Evolutionary conservation across 2,329 filamentous ascomycete species (phyloP).

Genomic region (Cordyceps militaris): DNA sequence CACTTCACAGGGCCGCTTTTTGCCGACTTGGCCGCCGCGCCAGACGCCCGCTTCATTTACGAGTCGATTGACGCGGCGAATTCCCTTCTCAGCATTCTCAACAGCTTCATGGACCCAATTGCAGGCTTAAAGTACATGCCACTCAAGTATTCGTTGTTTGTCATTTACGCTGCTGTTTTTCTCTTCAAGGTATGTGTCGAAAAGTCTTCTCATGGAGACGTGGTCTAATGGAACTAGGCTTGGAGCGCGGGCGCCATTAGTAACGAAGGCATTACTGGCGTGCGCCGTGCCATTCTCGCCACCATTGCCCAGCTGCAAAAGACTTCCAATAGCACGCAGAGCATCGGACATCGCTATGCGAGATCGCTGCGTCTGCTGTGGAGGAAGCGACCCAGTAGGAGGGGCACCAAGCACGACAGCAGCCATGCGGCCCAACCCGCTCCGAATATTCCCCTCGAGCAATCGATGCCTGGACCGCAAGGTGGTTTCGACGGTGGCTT

Average conservation of each 20-base stretch:
- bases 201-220: neutral
- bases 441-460: conserved; percentile 24
- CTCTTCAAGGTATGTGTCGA: conserved; percentile 49
- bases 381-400: conserved; percentile 31
- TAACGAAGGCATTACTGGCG: conserved; percentile 45
- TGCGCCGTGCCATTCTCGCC: conserved; percentile 50
- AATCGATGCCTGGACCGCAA: neutral
- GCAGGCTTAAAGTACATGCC: conserved; percentile 57
- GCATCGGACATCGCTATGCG: conserved; percentile 55
- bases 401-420: conserved; percentile 13
- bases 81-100: conserved; percentile 52
- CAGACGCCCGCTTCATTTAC: conserved; percentile 60
- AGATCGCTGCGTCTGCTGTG: conserved; percentile 54
- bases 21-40: conserved; percentile 49
- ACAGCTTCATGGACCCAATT: conserved; percentile 51
- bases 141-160: conserved; percentile 54
- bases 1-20: conserved; percentile 35
- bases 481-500: conserved; percentile 14
- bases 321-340: conserved; percentile 49
- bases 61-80: conserved; percentile 59
- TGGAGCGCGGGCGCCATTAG: conserved; percentile 52
- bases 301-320: conserved; percentile 53
- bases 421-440: conserved; percentile 17
- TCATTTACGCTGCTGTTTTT: conserved; percentile 58
- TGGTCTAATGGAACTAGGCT: conserved; percentile 28